Percentiles rank a stretch among this genome's conserved stretches.
These are phyloP conservation scores for Pterula multifida DNA, from an alignment of 1,284 basidiomycete species.

Conservation along the genomic window DNA sequence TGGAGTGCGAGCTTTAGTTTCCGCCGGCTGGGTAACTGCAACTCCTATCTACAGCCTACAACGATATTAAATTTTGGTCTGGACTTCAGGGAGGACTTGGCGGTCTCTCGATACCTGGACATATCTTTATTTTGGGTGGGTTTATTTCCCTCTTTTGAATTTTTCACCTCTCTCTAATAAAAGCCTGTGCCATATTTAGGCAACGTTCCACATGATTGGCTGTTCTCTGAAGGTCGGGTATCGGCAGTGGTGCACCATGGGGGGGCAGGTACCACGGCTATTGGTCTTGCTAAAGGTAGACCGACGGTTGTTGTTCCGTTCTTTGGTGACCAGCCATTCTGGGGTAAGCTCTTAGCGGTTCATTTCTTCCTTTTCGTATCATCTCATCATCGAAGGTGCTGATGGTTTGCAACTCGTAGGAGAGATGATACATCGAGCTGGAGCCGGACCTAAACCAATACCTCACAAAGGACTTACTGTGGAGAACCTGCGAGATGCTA, in stretches of 20 bases:
- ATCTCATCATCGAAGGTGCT: too few species aligned
- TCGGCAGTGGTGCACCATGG: slow-evolving; percentile 63
- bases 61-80: not conserved
- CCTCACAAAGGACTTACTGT: slow-evolving; percentile 38
- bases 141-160: not conserved
- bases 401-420: too few species aligned
- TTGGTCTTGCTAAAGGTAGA: slow-evolving; percentile 48
- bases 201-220: slow-evolving; percentile 62
- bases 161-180: not conserved
- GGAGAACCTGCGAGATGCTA: slow-evolving; percentile 40
- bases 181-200: slow-evolving; percentile 17
- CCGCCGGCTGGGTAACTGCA: slow-evolving; percentile 41
- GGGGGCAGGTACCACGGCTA: slow-evolving; percentile 56
- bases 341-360: slow-evolving; percentile 18
- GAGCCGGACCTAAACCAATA: slow-evolving; percentile 51
- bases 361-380: not conserved
- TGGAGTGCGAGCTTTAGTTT: slow-evolving; percentile 45
- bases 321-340: slow-evolving; percentile 56
- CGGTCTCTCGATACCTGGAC: slow-evolving; percentile 29
- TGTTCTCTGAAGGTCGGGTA: slow-evolving; percentile 45
- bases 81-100: slow-evolving; percentile 36
- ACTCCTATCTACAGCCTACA: too few species aligned
- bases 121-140: slow-evolving; percentile 38
- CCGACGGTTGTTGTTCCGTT: slow-evolving; percentile 60
- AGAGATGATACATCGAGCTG: slow-evolving; percentile 48